Conservation (phyloP, 257 asterid genomes). For the Dorcoceras hygrometricum region DNA sequence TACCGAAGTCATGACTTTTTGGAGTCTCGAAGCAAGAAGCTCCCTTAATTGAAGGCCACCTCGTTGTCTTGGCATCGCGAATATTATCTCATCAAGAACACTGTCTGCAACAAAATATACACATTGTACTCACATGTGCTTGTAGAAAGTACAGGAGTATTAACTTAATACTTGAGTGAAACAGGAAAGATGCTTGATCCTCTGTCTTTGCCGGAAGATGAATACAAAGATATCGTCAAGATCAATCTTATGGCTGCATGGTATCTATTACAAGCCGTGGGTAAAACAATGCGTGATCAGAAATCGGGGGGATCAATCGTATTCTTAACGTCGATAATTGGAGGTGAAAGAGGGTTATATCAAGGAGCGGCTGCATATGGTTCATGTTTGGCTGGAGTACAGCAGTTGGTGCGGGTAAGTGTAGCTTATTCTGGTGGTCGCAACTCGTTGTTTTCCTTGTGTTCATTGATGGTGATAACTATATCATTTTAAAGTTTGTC, state of each 20-base stretch:
- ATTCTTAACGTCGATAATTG: conserved; percentile 64
- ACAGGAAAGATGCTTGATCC: conserved; percentile 91
- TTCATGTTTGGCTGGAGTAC: conserved; percentile 83
- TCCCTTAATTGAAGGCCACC: conserved; percentile 75
- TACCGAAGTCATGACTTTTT: conserved; percentile 84
- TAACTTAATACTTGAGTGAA: conserved; percentile 23
- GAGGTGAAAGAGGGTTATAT: conserved; percentile 89
- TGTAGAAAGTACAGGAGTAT: background rate
- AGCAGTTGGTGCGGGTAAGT: conserved; percentile 87
- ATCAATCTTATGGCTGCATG: conserved; percentile 74
- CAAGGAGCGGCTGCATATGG: conserved; percentile 97
- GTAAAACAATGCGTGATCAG: conserved; percentile 67
- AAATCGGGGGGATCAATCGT: conserved; percentile 84
- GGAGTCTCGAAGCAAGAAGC: conserved; percentile 80
- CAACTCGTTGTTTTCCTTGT: background rate
- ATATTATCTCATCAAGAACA: conserved; percentile 82
- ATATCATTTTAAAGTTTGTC: background rate
- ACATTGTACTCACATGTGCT: background rate
- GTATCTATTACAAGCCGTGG: conserved; percentile 80
- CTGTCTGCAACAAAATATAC: conserved; percentile 87
- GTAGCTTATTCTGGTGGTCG: background rate
- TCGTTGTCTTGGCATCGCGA: conserved; percentile 92
- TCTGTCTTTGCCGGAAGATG: conserved; percentile 54
- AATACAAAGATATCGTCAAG: conserved; percentile 71
- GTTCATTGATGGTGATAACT: background rate